Conservation (phyloP, 768 basidiomycete genomes). For the Paxillus involutus region DNA sequence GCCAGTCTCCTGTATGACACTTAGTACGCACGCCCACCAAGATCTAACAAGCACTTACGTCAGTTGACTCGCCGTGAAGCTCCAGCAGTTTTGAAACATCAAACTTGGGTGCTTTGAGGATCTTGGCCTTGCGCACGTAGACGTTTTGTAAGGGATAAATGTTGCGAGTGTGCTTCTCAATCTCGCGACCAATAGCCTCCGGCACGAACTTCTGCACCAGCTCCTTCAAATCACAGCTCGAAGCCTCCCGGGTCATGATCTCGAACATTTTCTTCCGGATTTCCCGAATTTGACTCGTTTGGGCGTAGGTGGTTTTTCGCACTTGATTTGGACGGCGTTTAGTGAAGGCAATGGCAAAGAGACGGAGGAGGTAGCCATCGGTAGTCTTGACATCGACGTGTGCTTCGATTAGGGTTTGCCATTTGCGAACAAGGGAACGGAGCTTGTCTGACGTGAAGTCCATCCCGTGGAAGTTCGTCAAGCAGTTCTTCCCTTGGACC, state of each 20-base stretch:
- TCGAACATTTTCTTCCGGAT: slow-evolving; percentile 99
- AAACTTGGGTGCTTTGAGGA: slow-evolving; percentile 96
- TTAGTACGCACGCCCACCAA: slow-evolving; percentile 2
- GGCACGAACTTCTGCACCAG: slow-evolving; percentile 98
- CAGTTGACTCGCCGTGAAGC: slow-evolving; percentile 92
- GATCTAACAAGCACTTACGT: slow-evolving; percentile 53
- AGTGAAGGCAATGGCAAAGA: slow-evolving; percentile 99
- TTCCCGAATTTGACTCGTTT: slow-evolving; percentile 92
- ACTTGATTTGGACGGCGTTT: slow-evolving; percentile 96
- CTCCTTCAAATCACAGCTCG: slow-evolving; percentile 96
- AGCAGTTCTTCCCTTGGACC: slow-evolving; percentile 97
- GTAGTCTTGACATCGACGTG: slow-evolving; percentile 99
- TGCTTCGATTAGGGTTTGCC: slow-evolving; percentile 99
- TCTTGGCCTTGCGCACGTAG: slow-evolving; percentile 98
- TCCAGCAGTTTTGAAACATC: slow-evolving; percentile 95
- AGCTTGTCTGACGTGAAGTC: slow-evolving; percentile 99
- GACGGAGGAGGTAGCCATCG: slow-evolving; percentile 98
- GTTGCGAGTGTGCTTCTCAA: slow-evolving; percentile 94
- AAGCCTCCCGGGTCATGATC: slow-evolving; percentile 95
- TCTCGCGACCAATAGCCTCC: slow-evolving; percentile 98
- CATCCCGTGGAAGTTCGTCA: slow-evolving; percentile 99
- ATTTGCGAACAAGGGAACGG: slow-evolving; percentile 98
- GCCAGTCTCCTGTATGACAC: slow-evolving; percentile 75
- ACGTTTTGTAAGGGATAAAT: slow-evolving; percentile 99
- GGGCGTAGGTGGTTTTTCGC: slow-evolving; percentile 98